Evolutionary conservation across 805 yeast genomes (phyloP).

Genomic region (Starmerella khaoyaiensis): DNA sequence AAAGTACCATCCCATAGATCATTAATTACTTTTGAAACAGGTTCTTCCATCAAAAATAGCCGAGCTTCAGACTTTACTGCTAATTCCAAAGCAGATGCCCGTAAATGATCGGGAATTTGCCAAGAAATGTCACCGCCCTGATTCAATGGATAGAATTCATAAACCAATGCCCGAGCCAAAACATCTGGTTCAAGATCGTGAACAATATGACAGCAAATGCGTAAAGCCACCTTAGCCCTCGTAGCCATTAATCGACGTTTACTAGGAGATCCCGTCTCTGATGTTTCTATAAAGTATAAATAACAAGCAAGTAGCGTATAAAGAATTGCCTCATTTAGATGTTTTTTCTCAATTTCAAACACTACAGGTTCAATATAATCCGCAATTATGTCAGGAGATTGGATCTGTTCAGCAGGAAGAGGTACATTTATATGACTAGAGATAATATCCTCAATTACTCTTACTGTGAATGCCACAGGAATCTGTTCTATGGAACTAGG

Average conservation of each 20-base stretch:
- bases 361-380: constrained; percentile 1
- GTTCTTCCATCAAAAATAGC: constrained; percentile 1
- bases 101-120: background rate
- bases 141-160: constrained; percentile 6
- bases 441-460: background rate
- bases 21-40: background rate
- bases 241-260: background rate
- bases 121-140: constrained; percentile 1
- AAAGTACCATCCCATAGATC: constrained; percentile 1
- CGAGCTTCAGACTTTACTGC: constrained; percentile 1
- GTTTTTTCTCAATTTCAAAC: constrained; percentile 1
- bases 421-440: background rate
- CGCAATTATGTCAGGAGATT: background rate
- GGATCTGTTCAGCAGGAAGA: constrained; percentile 3
- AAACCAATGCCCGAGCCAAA: constrained; percentile 2
- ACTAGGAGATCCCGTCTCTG: constrained; percentile 1
- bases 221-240: background rate
- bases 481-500: background rate
- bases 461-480: constrained; percentile 1
- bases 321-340: background rate
- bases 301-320: background rate
- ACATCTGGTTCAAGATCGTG: background rate
- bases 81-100: constrained; percentile 4
- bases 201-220: background rate
- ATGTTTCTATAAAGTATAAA: background rate